A percentile compares a stretch with the other conserved stretches of the same genome.
These are phyloP conservation scores for Lepraria neglecta DNA, from an alignment of 495 filamentous ascomycete genomes.

Conservation along the genomic window DNA sequence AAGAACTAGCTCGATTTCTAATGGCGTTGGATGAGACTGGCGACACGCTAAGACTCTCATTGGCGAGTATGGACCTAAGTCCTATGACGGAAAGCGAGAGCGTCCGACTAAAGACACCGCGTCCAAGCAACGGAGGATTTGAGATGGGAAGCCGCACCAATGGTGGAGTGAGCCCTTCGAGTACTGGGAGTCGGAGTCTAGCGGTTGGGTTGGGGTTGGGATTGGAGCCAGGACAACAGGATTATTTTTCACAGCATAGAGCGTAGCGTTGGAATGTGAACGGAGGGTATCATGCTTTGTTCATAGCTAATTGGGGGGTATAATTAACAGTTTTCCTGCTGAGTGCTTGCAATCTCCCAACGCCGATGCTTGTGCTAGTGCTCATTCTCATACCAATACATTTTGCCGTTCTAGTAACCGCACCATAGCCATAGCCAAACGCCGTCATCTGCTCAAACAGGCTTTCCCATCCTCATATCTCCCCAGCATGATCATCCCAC, in stretches of 20 bases:
- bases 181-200: neutral
- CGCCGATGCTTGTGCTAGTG: no score
- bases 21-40: conserved; percentile 86
- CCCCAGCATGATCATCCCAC: neutral
- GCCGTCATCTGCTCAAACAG: neutral
- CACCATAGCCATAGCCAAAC: neutral
- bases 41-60: conserved; percentile 68
- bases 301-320: no score
- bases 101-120: conserved; percentile 16
- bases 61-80: conserved; percentile 57
- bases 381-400: no score
- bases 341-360: no score
- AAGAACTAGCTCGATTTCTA: conserved; percentile 86
- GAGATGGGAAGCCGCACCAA: neutral
- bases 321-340: no score
- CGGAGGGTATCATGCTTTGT: neutral
- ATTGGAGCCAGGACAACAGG: neutral
- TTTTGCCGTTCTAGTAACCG: no score
- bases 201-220: conserved; percentile 3
- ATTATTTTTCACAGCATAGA: conserved; percentile 15
- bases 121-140: neutral
- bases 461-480: neutral
- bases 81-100: neutral
- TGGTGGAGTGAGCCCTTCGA: neutral
- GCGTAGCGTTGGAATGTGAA: neutral